A percentile compares a stretch with the other conserved stretches of the same genome.
These are phyloP conservation scores for Phycomyces blakesleeanus DNA, from an alignment of 192 early-diverging fungal genomes.

Conservation along the genomic window DNA sequence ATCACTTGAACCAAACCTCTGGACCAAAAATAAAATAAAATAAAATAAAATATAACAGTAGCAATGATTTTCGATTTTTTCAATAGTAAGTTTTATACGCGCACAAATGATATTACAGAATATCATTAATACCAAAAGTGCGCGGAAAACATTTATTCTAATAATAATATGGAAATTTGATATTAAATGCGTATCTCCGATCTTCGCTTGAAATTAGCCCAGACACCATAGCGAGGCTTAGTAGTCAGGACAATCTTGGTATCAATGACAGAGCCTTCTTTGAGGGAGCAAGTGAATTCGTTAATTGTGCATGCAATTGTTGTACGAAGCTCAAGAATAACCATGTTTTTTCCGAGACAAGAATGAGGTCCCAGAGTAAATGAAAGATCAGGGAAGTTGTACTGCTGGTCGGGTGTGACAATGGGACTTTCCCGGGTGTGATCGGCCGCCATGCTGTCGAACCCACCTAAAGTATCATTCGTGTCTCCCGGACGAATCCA, in stretches of 20 bases:
- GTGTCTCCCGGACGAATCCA: conserved; percentile 16
- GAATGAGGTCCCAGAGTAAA: conserved; percentile 33
- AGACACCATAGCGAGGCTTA: conserved; percentile 33
- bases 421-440: background rate
- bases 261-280: conserved; percentile 20
- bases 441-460: conserved; percentile 3
- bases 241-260: conserved; percentile 33
- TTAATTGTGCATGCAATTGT: conserved; percentile 27
- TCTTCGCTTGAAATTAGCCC: conserved; percentile 24
- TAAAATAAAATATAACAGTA: too few species aligned
- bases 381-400: conserved; percentile 32
- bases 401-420: conserved; percentile 8
- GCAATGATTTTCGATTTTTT: too few species aligned
- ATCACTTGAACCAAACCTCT: too few species aligned
- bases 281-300: conserved; percentile 17
- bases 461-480: background rate
- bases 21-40: too few species aligned
- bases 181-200: too few species aligned
- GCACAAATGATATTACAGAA: too few species aligned
- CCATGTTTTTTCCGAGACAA: conserved; percentile 32
- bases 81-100: too few species aligned
- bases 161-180: too few species aligned
- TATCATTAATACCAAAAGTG: too few species aligned
- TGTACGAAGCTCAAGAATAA: conserved; percentile 30
- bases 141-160: too few species aligned